Percentiles rank a stretch among this genome's conserved stretches.
phyloP scores from a whole-genome alignment of 2,329 filamentous ascomycete species.

The Botrytis hyacinthi region DNA sequence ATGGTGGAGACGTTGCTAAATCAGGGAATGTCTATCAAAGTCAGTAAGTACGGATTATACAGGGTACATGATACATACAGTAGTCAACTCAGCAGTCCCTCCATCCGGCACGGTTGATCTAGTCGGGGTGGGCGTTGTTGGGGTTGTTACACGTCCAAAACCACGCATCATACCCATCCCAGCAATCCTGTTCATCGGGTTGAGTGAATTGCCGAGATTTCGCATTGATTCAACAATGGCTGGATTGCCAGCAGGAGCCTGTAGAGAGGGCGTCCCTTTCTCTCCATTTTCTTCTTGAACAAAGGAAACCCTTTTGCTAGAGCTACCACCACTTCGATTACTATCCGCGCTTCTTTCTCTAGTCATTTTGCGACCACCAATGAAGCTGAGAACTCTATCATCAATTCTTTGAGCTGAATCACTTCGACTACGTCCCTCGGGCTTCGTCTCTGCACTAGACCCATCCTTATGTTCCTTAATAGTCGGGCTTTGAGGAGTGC shows the following conservation, averaged over 20 bases:
- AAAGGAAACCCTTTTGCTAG: slow-evolving; percentile 56
- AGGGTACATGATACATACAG: slow-evolving; percentile 45
- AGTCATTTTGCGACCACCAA: slow-evolving; percentile 59
- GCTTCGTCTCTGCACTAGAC: neutral
- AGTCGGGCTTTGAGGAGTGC: slow-evolving; percentile 47
- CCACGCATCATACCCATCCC: slow-evolving; percentile 72
- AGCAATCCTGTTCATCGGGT: slow-evolving; percentile 76
- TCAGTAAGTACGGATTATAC: neutral
- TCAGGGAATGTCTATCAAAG: slow-evolving; percentile 58
- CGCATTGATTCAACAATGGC: slow-evolving; percentile 77
- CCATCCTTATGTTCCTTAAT: slow-evolving; percentile 24
- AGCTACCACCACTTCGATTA: slow-evolving; percentile 58
- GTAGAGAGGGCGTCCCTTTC: slow-evolving; percentile 39
- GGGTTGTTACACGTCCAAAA: slow-evolving; percentile 57
- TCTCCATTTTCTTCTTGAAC: slow-evolving; percentile 43
- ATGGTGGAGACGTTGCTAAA: slow-evolving; percentile 53
- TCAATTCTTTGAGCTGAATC: slow-evolving; percentile 47
- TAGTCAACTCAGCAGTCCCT: slow-evolving; percentile 51
- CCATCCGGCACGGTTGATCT: slow-evolving; percentile 48
- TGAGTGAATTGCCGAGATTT: slow-evolving; percentile 75
- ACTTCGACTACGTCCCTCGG: slow-evolving; percentile 33
- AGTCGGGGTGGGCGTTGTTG: slow-evolving; percentile 42
- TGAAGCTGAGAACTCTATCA: slow-evolving; percentile 67
- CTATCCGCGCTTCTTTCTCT: slow-evolving; percentile 80
- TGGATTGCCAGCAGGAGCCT: slow-evolving; percentile 47